phyloP scores from a whole-genome alignment of 768 basidiomycete genomes.

The Naganishia onofrii region DNA sequence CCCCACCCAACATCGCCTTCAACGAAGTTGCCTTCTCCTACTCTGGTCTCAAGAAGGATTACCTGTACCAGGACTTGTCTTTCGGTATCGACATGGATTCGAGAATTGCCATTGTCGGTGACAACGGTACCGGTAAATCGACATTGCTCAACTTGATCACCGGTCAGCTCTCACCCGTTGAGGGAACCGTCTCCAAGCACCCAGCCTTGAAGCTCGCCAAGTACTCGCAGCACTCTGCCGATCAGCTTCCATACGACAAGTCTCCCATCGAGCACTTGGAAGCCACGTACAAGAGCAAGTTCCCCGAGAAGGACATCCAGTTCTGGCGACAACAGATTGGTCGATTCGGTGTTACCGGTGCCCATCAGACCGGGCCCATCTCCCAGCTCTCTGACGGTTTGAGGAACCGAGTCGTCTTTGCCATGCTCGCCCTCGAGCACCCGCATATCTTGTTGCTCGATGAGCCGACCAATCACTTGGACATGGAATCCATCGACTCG shows the following conservation, averaged over 20 bases:
- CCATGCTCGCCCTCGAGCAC: conserved; percentile 94
- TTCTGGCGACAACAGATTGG: conserved; percentile 94
- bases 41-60: conserved; percentile 81
- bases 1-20: conserved; percentile 96
- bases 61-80: conserved; percentile 80
- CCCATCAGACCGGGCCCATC: conserved; percentile 92
- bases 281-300: conserved; percentile 70
- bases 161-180: conserved; percentile 68
- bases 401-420: conserved; percentile 94
- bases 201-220: conserved; percentile 88
- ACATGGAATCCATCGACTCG: conserved; percentile 97
- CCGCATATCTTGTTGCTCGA: conserved; percentile 80
- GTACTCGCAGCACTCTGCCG: conserved; percentile 97
- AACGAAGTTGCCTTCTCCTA: conserved; percentile 92
- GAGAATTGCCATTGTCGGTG: conserved; percentile 87
- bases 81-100: conserved; percentile 83
- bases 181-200: conserved; percentile 88
- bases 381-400: conserved; percentile 92
- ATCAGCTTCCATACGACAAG: conserved; percentile 92
- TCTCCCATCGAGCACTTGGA: conserved; percentile 94
- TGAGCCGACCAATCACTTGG: conserved; percentile 85
- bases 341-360: conserved; percentile 87
- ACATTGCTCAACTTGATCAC: conserved; percentile 89
- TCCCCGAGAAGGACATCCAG: conserved; percentile 90
- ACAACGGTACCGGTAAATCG: conserved; percentile 92